Percentiles rank a stretch among this genome's conserved stretches.
phyloP scores from a whole-genome alignment of 805 yeast species.

The Lipomyces orientalis region DNA sequence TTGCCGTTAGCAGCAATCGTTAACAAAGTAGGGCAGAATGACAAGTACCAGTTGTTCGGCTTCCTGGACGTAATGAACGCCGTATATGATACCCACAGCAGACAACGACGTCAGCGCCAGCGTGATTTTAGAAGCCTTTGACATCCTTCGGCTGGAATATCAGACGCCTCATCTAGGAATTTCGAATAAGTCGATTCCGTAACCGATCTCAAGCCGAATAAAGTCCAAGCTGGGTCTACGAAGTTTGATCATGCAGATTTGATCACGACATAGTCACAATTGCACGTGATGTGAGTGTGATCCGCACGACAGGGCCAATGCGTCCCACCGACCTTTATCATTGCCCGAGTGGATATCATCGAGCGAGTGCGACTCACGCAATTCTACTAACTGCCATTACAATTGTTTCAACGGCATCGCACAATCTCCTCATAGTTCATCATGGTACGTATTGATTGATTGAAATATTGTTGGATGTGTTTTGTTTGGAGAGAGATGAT shows the following conservation, averaged over 20 bases:
- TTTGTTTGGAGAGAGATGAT: not conserved
- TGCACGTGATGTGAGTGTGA: too few relatives aligned
- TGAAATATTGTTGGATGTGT: not conserved
- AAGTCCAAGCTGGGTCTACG: too few relatives aligned
- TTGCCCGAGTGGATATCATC: too few relatives aligned
- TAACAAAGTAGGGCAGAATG: not conserved
- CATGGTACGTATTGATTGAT: not conserved
- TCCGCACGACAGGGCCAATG: not conserved
- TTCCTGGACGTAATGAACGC: conserved; percentile 38
- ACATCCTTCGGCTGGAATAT: conserved; percentile 22
- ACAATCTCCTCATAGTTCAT: not conserved
- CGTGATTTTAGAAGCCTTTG: conserved; percentile 36
- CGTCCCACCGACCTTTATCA: not conserved
- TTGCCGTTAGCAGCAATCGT: not conserved
- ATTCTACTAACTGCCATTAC: not conserved
- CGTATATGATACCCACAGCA: conserved; percentile 32
- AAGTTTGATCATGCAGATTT: too few relatives aligned
- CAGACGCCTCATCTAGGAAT: not conserved
- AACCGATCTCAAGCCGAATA: not conserved
- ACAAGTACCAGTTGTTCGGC: conserved; percentile 33
- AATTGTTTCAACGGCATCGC: not conserved
- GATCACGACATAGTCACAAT: not conserved
- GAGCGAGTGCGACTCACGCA: not conserved
- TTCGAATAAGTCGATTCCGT: not conserved
- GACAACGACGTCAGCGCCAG: conserved; percentile 21